A percentile compares a stretch with the other conserved stretches of the same genome.
These are phyloP conservation scores for Dendrocalamus sinicus DNA, from an alignment of 176 grass and related monocot genomes.

Conservation along the genomic window DNA sequence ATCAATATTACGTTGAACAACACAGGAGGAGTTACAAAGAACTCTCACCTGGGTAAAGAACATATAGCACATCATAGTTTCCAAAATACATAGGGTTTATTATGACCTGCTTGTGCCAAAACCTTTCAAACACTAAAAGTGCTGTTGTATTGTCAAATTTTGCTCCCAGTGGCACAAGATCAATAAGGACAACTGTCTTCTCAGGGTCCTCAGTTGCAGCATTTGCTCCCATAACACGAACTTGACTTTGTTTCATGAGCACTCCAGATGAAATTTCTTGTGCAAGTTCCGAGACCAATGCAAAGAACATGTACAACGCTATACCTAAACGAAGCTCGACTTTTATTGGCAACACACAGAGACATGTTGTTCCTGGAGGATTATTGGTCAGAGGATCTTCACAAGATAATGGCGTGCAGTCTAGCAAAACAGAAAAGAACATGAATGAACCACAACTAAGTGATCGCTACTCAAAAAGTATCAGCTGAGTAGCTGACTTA, in stretches of 20 bases:
- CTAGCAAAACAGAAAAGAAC: conserved; percentile 49
- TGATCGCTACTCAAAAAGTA: conserved; percentile 7
- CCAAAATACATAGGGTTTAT: conserved; percentile 72
- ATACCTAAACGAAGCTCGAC: conserved; percentile 77
- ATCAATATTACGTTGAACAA: conserved; percentile 10
- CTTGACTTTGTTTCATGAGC: conserved; percentile 82
- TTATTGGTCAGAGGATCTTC: conserved; percentile 77
- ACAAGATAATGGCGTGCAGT: conserved; percentile 68
- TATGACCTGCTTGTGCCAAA: conserved; percentile 84
- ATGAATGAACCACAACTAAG: conserved; percentile 39
- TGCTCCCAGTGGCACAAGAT: conserved; percentile 73
- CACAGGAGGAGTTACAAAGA: conserved; percentile 13
- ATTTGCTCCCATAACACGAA: conserved; percentile 97
- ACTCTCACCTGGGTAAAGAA: conserved; percentile 76
- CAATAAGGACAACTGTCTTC: conserved; percentile 81
- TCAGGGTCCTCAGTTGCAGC: conserved; percentile 70
- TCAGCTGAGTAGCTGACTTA: not conserved
- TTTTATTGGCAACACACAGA: conserved; percentile 88
- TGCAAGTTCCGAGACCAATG: conserved; percentile 75
- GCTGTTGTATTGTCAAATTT: conserved; percentile 64
- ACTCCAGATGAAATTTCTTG: conserved; percentile 84
- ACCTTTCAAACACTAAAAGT: conserved; percentile 71
- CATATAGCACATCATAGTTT: conserved; percentile 75
- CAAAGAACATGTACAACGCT: conserved; percentile 83
- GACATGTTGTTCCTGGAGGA: conserved; percentile 74